Evolutionary conservation across 2,329 filamentous ascomycete species (phyloP).

Genomic region (Bisporella sp.): DNA sequence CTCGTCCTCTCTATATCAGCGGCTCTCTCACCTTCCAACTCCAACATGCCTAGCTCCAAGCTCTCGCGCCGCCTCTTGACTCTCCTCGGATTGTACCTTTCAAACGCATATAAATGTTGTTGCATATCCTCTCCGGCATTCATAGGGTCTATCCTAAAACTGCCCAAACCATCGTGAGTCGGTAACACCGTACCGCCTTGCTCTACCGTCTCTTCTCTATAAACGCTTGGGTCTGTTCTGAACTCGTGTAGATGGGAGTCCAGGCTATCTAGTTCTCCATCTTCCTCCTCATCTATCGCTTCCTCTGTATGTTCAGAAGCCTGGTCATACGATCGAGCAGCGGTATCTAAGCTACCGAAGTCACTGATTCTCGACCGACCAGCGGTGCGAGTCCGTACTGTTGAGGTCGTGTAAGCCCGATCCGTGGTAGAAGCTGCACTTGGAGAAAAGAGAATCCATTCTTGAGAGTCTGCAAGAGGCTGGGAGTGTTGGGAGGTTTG

Average conservation of each 20-base stretch:
- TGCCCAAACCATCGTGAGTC: slow-evolving; percentile 84
- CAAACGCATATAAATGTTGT: slow-evolving; percentile 84
- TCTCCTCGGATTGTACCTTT: slow-evolving; percentile 71
- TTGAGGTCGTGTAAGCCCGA: slow-evolving; percentile 61
- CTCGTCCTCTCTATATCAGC: slow-evolving; percentile 69
- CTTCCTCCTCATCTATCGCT: slow-evolving; percentile 45
- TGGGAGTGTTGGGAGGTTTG: slow-evolving; percentile 19
- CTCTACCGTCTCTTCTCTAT: slow-evolving; percentile 10
- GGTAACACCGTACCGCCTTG: slow-evolving; percentile 63
- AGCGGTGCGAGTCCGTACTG: slow-evolving; percentile 55
- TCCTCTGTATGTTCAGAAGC: slow-evolving; percentile 57
- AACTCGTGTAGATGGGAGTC: slow-evolving; percentile 91
- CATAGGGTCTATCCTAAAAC: slow-evolving; percentile 62
- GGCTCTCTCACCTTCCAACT: slow-evolving; percentile 45
- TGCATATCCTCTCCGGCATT: slow-evolving; percentile 54
- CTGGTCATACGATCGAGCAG: slow-evolving; percentile 51
- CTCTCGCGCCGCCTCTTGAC: slow-evolving; percentile 48
- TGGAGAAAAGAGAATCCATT: slow-evolving; percentile 95
- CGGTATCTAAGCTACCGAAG: slow-evolving; percentile 69
- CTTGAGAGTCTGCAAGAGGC: slow-evolving; percentile 66
- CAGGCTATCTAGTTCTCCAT: slow-evolving; percentile 82
- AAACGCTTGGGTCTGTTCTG: slow-evolving; percentile 46
- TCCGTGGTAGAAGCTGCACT: slow-evolving; percentile 59
- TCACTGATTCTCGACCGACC: slow-evolving; percentile 72
- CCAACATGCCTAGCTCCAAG: slow-evolving; percentile 42